Base-by-base conservation (phyloP, 768 basidiomycete species). In the Amanita polypyramis region DNA sequence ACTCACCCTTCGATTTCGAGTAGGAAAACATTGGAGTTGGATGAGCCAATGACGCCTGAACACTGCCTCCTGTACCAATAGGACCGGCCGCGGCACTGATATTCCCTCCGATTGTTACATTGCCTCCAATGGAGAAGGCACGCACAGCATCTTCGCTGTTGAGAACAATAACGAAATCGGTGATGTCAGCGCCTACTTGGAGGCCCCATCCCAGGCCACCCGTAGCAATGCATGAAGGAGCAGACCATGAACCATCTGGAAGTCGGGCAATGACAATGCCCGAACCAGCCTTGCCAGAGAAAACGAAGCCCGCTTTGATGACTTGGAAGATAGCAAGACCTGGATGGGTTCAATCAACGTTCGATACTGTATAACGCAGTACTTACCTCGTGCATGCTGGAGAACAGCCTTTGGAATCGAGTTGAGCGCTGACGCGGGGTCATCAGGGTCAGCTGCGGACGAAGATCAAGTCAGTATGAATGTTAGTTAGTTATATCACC, bases 11-110 rank as follows among this genome's bases (percentile, higher is more conserved):
- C 10, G 90, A 93, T 65, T 93, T 89, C 8, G 90, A 93, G 63
- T 96, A 95, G 52, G 88, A 91, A 66, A 96, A 99, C 89, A 97
- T 94, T 4, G 93, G 93, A 15, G 94, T 82, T 0, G 95, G 95
- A 64, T 94, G 90, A 4, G 92, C 90, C 35, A 95, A 70, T 2
- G 79, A 81, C 1, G 92, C 80, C 56, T 92, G 84, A 0, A 96
- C 79, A 51, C 87, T 85, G 3, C 88, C 95, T 4, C 94, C 94
- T 0, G 95, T 96, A 1, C 94, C 95, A 51, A 97, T 85, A 0
- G 94, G 94, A 1, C 94, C 94, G 5, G 93, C 93, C 0, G 83
- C 71, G 1, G 87, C 91, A 54, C 78, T 80, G 59, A 92, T 73
- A 56, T 84, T 82, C 3, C 95, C 95, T 1, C 95, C 95, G 46